Conservation (phyloP, 768 basidiomycete genomes). For the Tephrocybe sp. region DNA sequence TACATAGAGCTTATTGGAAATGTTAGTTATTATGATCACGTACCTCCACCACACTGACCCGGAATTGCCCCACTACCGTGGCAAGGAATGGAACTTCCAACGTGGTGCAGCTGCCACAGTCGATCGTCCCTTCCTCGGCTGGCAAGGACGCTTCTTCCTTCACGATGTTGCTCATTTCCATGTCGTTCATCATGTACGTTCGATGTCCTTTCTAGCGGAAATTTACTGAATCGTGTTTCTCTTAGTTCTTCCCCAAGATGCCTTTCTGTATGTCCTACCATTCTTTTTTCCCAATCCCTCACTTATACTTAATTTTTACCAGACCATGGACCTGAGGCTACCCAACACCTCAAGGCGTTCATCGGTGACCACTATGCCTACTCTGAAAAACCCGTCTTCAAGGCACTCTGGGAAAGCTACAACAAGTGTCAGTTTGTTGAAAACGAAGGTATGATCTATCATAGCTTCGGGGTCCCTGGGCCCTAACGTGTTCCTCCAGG, state of each 20-base stretch:
- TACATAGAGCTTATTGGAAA: not conserved
- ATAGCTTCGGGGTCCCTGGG: not conserved
- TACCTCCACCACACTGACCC: constrained; percentile 69
- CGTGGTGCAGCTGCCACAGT: constrained; percentile 62
- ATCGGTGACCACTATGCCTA: constrained; percentile 50
- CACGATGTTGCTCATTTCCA: constrained; percentile 64
- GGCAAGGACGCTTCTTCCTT: constrained; percentile 64
- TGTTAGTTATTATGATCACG: constrained; percentile 49
- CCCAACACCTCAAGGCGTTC: constrained; percentile 43
- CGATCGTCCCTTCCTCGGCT: constrained; percentile 56
- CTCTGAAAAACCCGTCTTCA: constrained; percentile 37
- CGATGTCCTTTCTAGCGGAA: not conserved
- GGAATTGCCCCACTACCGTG: constrained; percentile 54
- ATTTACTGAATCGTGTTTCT: not conserved
- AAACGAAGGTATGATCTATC: constrained; percentile 39
- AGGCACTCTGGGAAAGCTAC: constrained; percentile 53
- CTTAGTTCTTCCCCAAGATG: constrained; percentile 59
- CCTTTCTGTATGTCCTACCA: constrained; percentile 46
- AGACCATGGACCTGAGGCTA: constrained; percentile 53
- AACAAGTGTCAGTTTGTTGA: constrained; percentile 59
- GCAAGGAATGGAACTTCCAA: constrained; percentile 54
- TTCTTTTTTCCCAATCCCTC: not conserved
- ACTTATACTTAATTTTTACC: not conserved
- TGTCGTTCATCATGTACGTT: constrained; percentile 54
- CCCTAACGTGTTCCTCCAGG: constrained; percentile 24